Evolutionary conservation across 345 rosid genomes (phyloP), one percentile per base, ranked within the genome.

Genomic region (Gossypium thurberi): DNA sequence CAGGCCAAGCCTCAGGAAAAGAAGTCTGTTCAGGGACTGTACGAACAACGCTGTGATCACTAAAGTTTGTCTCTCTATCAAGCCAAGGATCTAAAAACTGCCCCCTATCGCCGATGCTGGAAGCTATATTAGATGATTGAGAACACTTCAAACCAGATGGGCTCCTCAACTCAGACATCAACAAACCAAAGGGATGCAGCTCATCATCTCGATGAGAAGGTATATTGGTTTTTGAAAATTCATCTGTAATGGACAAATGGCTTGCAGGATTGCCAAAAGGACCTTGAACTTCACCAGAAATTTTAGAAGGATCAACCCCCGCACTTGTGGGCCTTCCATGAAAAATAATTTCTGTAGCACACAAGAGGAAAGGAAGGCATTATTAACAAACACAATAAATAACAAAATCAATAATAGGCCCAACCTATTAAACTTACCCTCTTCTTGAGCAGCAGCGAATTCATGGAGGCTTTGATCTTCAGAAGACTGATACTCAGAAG

Each of bases 151-250:
- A 61, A 76, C 76, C 74, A 72, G 87, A 80, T 70, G 76, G 53
- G 48, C 81, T 81, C 72, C 77, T 82, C 59, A 86, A 83, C 78
- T 90, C 87, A 43, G 95, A 88, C 90, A 83, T 82, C 83, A 85
- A 72, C 69, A 86, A 79, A 71, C 90, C 89, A 81, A 88, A 88
- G 9, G 87, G 92, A 75, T 86, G 90, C 79, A 86, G 52, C 71
- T 80, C 85, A 66, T 82, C 84, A 62, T 86, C 86, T 69, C 55
- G 76, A 80, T 82, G 87, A 79, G 73, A 60, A 59, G 28, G 76
- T 62, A 75, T 40, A 73, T 65, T 69, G 73, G 70, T 66, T 59
- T 76, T 75, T 25, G 84, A 69, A 48, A 74, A 70, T 63, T 82
- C 88, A 79, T 75, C 80, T 50, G 78, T 59, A 64, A 76, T 59